A percentile compares a stretch with the other conserved stretches of the same genome.
Evolutionary conservation across 371 early-diverging fungal genomes (phyloP).

Genomic region (Rhizopus stolonifer): DNA sequence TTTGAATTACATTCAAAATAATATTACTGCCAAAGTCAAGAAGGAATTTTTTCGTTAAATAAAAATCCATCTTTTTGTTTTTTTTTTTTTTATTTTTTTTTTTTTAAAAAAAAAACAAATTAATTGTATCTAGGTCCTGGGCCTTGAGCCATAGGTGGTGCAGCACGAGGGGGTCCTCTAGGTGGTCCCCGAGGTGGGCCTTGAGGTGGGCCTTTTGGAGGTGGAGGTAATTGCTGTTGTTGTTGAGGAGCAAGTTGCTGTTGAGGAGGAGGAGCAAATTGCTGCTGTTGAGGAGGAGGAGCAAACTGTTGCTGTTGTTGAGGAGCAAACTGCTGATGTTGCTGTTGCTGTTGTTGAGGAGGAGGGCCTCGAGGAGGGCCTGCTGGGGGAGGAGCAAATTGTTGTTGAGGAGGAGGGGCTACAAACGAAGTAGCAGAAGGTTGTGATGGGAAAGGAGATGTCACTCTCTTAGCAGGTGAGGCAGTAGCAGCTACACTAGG

Average conservation of each 20-base stretch:
- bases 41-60: conserved; percentile 34
- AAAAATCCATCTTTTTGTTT: no score
- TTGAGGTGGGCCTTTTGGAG: neutral
- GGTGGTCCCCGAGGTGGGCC: neutral
- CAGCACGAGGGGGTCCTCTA: neutral
- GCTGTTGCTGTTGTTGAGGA: conserved; percentile 25
- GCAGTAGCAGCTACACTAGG: conserved; percentile 20
- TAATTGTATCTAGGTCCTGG: neutral
- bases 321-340: no score
- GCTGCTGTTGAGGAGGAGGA: conserved; percentile 8
- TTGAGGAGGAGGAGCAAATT: no score
- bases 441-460: conserved; percentile 49
- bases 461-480: conserved; percentile 35
- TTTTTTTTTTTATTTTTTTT: no score
- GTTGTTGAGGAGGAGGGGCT: conserved; percentile 19
- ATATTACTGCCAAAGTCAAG: conserved; percentile 41
- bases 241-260: no score
- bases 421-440: conserved; percentile 40
- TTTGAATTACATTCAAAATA: conserved; percentile 33
- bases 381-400: no score
- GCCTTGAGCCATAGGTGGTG: neutral
- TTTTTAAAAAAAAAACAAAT: no score
- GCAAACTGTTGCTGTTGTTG: no score
- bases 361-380: conserved; percentile 8
- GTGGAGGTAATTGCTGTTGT: no score